Conservation (phyloP, 345 rosid species). For the Ceriops zippeliana region DNA sequence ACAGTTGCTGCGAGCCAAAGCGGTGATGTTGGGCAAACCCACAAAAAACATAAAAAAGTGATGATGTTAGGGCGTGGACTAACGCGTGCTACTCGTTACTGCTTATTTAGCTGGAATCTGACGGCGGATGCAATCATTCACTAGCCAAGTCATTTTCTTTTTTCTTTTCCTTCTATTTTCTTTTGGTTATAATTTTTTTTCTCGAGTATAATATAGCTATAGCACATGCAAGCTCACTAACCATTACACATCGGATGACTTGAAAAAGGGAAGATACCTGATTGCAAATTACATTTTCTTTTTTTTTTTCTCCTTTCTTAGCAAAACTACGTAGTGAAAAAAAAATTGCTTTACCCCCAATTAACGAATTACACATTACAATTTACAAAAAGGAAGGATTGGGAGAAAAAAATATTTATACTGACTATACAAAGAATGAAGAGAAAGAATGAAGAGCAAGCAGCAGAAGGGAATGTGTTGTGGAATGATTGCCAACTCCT, state of each 20-base stretch:
- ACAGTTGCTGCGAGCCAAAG: too few relatives aligned
- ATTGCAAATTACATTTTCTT: too few relatives aligned
- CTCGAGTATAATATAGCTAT: too few relatives aligned
- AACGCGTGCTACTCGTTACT: background rate
- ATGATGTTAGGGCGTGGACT: background rate
- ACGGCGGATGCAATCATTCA: background rate
- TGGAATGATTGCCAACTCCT: slow-evolving; percentile 52
- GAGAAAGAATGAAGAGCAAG: slow-evolving; percentile 41
- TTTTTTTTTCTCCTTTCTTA: too few relatives aligned
- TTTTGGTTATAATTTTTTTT: too few relatives aligned
- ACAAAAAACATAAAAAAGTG: too few relatives aligned
- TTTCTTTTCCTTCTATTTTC: background rate
- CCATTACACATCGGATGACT: too few relatives aligned
- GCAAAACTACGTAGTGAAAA: too few relatives aligned
- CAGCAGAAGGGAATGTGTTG: slow-evolving; percentile 20
- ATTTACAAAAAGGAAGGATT: background rate
- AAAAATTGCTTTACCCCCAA: slow-evolving; percentile 15
- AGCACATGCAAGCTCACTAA: too few relatives aligned
- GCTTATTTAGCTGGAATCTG: background rate
- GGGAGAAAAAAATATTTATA: background rate
- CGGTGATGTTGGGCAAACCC: background rate
- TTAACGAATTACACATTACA: slow-evolving; percentile 50
- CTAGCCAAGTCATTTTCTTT: background rate
- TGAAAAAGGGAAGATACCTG: too few relatives aligned
- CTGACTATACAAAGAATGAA: slow-evolving; percentile 56